Evolutionary conservation across 306 rosid genomes (phyloP).

Genomic region (Casuarina equisetifolia): DNA sequence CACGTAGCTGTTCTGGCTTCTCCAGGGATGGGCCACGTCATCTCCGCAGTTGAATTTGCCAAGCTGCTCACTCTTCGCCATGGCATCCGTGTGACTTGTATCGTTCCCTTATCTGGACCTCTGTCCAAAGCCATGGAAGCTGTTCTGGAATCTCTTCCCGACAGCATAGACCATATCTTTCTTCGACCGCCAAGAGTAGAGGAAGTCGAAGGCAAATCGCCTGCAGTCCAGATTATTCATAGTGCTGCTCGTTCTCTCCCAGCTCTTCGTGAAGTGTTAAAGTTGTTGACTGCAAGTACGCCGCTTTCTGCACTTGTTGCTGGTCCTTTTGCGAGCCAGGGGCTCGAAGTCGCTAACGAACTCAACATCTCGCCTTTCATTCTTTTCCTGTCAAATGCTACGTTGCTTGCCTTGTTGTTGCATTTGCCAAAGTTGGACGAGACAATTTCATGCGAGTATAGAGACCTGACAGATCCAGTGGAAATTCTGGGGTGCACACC

Average conservation of each 20-base stretch:
- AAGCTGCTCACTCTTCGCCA: neutral
- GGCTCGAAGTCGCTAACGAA: conserved; percentile 13
- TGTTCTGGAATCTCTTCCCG: no score
- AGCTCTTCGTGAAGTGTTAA: neutral
- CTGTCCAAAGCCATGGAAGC: no score
- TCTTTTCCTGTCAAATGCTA: conserved; percentile 5
- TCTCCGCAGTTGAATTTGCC: neutral
- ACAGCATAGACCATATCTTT: no score
- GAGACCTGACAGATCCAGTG: no score
- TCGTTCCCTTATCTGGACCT: neutral
- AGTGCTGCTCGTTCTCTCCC: neutral
- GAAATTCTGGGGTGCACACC: no score
- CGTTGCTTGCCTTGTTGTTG: neutral
- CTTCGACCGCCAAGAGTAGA: no score
- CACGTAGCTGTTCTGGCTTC: neutral
- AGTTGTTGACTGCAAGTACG: neutral
- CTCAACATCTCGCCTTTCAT: conserved; percentile 25
- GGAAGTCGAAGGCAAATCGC: neutral
- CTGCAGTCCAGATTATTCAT: neutral
- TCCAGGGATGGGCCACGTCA: neutral
- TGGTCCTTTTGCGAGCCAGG: no score
- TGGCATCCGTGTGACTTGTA: neutral
- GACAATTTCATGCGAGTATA: no score
- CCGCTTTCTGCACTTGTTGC: no score
- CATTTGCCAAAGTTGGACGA: neutral